Evolutionary conservation across 1,284 basidiomycete genomes (phyloP), one percentile per base, ranked within the genome.

Genomic region (Apiotrichum brassicae): DNA sequence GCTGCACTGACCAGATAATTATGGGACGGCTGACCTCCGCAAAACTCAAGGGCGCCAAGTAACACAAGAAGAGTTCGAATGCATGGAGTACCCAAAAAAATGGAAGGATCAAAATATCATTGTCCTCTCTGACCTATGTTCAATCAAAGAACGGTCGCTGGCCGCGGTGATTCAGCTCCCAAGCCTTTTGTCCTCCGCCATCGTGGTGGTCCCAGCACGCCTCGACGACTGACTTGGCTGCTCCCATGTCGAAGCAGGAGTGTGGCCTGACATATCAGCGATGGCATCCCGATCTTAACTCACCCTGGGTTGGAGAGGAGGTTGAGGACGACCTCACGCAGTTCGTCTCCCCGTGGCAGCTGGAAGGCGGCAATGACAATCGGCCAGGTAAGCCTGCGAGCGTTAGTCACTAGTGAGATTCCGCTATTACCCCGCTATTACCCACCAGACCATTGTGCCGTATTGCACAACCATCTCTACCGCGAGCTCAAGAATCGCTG

Each of bases 331-430:
- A 58, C 55, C 3, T 38, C 40, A 8, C 65, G 53, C 3, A 53
- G 47, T 7, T 61, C 59, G 42, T 65, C 61, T 18, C 52, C 56
- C 19, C 49, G 46, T 3, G 58, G 51, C 23, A 70, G 57, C 37
- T 67, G 59, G 50, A 65, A 62, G 3, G 58, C 65, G n/a, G 65
- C 64, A 32, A 68, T 63, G 12, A 68, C 37, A 30, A 68, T 62
- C 2, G 67, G 67, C 65, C 65, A 68, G 12, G 67, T 68, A 8
- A 70, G 43, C 67, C 66, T 66, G 25, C 4, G n/a, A n/a, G n/a
- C n/a, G n/a, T n/a, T n/a, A n/a, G n/a, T n/a, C n/a, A n/a, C n/a
- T n/a, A n/a, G n/a, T n/a, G n/a, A n/a, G n/a, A n/a, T n/a, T n/a
- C n/a, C n/a, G n/a, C n/a, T n/a, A n/a, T n/a, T n/a, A n/a, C n/a